phyloP scores from a whole-genome alignment of 1,139 yeast genomes.

The Suhomyces chickasaworum region DNA sequence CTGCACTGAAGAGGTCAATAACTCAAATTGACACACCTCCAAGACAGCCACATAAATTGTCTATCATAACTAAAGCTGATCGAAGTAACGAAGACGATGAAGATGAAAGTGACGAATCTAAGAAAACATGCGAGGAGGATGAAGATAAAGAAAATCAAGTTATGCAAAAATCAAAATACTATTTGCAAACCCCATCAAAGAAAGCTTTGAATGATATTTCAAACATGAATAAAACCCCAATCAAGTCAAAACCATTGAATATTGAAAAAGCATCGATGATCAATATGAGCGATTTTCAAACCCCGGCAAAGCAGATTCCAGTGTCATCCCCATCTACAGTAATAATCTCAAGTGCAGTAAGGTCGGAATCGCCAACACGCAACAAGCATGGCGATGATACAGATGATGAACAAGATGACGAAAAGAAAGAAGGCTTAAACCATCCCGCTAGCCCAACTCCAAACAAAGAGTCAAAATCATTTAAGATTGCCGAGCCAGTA shows the following conservation, averaged over 20 bases:
- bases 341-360: constrained; percentile 23
- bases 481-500: constrained; percentile 31
- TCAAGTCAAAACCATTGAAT: constrained; percentile 12
- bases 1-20: constrained; percentile 39
- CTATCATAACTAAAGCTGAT: constrained; percentile 24
- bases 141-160: constrained; percentile 16
- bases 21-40: constrained; percentile 47
- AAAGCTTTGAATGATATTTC: constrained; percentile 31
- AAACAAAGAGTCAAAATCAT: constrained; percentile 25
- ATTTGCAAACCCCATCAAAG: constrained; percentile 38
- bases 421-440: constrained; percentile 9
- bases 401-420: constrained; percentile 10
- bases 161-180: constrained; percentile 14
- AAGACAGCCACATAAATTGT: constrained; percentile 39
- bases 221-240: constrained; percentile 24
- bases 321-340: constrained; percentile 30
- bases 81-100: constrained; percentile 20
- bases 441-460: constrained; percentile 49
- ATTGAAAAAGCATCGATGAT: constrained; percentile 9
- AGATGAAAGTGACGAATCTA: constrained; percentile 20
- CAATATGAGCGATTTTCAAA: constrained; percentile 14
- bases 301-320: constrained; percentile 25
- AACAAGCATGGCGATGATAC: constrained; percentile 4
- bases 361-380: constrained; percentile 10
- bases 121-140: constrained; percentile 15